phyloP scores from a whole-genome alignment of 2,329 filamentous ascomycete genomes.

The Pseudogymnoascus sp. region DNA sequence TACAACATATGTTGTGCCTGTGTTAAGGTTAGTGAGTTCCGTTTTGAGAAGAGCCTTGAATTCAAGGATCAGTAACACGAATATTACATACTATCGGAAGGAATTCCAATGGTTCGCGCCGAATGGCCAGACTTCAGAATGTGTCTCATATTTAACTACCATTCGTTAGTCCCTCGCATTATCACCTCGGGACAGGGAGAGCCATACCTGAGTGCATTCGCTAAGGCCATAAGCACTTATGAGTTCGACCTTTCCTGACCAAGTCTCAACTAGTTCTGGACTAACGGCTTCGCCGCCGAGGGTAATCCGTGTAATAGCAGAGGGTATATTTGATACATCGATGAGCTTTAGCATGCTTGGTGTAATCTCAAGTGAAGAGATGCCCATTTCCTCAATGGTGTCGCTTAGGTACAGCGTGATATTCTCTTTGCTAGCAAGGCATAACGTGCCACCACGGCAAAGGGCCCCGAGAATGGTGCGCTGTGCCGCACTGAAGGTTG shows the following conservation, averaged over 20 bases:
- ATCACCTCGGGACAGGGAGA: conserved; percentile 35
- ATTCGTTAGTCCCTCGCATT: conserved; percentile 1
- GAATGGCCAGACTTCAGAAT: neutral
- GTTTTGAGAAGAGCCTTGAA: conserved; percentile 60
- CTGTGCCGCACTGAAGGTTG: conserved; percentile 4
- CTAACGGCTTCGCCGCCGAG: conserved; percentile 81
- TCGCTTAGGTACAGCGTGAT: conserved; percentile 65
- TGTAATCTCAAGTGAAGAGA: conserved; percentile 30
- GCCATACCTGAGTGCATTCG: conserved; percentile 66
- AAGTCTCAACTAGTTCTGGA: conserved; percentile 38
- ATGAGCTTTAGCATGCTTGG: conserved; percentile 65
- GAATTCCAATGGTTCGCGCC: conserved; percentile 4
- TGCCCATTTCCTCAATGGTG: conserved; percentile 50
- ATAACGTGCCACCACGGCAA: conserved; percentile 33
- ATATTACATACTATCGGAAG: conserved; percentile 51
- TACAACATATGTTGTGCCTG: conserved; percentile 68
- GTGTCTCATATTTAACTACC: neutral
- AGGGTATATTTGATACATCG: conserved; percentile 72
- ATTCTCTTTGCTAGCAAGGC: conserved; percentile 55
- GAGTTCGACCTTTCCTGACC: conserved; percentile 30
- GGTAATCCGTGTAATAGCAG: conserved; percentile 59
- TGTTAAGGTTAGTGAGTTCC: conserved; percentile 61
- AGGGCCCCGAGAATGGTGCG: conserved; percentile 7
- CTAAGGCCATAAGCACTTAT: conserved; percentile 66
- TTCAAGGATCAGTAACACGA: conserved; percentile 86